phyloP scores from a whole-genome alignment of 1,284 basidiomycete genomes.

The Cutaneotrichosporon arboriforme region DNA sequence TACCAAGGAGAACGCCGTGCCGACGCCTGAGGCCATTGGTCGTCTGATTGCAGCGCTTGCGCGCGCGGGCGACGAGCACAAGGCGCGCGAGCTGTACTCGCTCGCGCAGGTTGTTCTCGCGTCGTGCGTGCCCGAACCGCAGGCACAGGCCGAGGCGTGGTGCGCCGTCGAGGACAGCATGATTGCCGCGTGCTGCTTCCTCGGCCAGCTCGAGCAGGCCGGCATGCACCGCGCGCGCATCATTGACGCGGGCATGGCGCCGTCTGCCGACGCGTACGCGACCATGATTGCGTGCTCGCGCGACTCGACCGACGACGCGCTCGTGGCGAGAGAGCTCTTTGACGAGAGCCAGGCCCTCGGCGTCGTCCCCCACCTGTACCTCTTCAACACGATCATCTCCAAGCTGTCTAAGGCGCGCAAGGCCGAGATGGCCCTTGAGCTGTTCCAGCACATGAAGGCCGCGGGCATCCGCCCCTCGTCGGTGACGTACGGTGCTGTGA shows the following conservation, averaged over 20 bases:
- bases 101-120: constrained; percentile 61
- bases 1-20: constrained; percentile 20
- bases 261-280: constrained; percentile 82
- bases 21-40: constrained; percentile 51
- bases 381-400: constrained; percentile 94
- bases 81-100: constrained; percentile 64
- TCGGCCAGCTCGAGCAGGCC: constrained; percentile 70
- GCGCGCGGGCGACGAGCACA: constrained; percentile 57
- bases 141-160: constrained; percentile 57
- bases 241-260: constrained; percentile 67
- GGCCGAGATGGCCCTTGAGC: constrained; percentile 74
- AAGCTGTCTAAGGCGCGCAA: constrained; percentile 88
- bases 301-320: constrained; percentile 89
- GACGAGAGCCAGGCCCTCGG: constrained; percentile 67
- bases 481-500: constrained; percentile 93
- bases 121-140: constrained; percentile 28
- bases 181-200: constrained; percentile 75
- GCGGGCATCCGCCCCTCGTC: constrained; percentile 63
- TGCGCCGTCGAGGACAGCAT: constrained; percentile 76
- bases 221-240: constrained; percentile 75
- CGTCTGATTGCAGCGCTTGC: constrained; percentile 65
- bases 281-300: constrained; percentile 79
- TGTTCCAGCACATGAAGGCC: constrained; percentile 73
- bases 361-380: constrained; percentile 71
- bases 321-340: constrained; percentile 76